Percentiles rank a stretch among this genome's conserved stretches.
Evolutionary conservation across 1,284 basidiomycete genomes (phyloP).

Genomic region (Apiotrichum gracile): DNA sequence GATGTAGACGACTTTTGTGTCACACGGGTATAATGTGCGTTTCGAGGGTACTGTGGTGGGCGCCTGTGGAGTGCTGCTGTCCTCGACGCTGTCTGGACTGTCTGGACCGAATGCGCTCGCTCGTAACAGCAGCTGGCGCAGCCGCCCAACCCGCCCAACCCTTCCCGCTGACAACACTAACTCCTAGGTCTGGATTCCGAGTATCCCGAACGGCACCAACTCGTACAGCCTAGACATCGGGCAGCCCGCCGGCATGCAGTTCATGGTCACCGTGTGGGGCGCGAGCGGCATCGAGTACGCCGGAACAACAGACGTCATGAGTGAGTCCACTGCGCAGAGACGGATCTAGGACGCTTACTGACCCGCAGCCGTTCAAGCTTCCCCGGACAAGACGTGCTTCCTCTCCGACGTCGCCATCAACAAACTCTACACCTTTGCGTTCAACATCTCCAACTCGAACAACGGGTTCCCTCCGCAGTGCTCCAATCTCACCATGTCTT

Average conservation of each 20-base stretch:
- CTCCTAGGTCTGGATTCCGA: conserved; percentile 37
- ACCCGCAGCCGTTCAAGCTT: conserved; percentile 26
- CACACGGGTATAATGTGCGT: conserved; percentile 42
- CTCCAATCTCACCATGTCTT: conserved; percentile 38
- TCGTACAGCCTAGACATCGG: conserved; percentile 31
- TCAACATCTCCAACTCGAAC: conserved; percentile 32
- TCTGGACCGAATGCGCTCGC: too few species aligned
- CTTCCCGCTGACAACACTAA: background rate
- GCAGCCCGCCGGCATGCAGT: conserved; percentile 35
- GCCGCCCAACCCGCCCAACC: too few species aligned
- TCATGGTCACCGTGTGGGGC: conserved; percentile 43
- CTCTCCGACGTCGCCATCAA: conserved; percentile 30
- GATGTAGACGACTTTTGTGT: conserved; percentile 29
- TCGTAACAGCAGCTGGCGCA: too few species aligned
- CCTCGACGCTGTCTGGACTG: too few species aligned
- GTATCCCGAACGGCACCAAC: conserved; percentile 29
- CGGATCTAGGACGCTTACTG: background rate
- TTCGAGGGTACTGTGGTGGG: too few species aligned
- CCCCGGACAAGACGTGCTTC: conserved; percentile 29
- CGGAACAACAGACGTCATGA: conserved; percentile 40
- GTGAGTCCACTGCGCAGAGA: conserved; percentile 19
- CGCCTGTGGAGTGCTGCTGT: too few species aligned
- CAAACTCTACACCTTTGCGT: conserved; percentile 40
- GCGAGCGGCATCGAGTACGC: conserved; percentile 38
- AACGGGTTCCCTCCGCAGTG: conserved; percentile 38